phyloP scores from a whole-genome alignment of 129 eudicot genomes.

The Centaurea solstitialis region DNA sequence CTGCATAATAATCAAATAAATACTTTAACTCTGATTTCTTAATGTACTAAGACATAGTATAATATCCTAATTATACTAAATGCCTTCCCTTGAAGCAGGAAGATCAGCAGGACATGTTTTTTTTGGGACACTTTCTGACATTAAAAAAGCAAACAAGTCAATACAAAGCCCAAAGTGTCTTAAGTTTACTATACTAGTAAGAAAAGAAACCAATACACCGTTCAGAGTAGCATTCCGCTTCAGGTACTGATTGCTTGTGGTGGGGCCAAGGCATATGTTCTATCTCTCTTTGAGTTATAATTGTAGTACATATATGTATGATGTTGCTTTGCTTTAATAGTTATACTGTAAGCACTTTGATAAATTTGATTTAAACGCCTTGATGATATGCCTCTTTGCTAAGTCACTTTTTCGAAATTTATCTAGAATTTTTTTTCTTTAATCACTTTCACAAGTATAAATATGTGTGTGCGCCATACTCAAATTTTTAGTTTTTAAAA shows the following conservation, averaged over 20 bases:
- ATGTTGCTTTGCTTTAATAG: too few species aligned
- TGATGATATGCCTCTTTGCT: neutral
- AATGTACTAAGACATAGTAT: neutral
- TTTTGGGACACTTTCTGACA: neutral
- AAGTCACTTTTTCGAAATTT: neutral
- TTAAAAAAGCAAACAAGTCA: too few species aligned
- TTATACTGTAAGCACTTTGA: too few species aligned
- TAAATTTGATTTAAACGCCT: neutral
- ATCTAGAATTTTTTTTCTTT: neutral
- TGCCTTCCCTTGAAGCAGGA: neutral
- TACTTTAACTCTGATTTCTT: neutral
- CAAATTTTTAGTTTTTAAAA: neutral
- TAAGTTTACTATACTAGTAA: neutral
- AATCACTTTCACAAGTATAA: neutral
- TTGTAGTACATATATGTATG: neutral
- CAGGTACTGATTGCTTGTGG: neutral
- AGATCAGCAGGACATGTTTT: neutral
- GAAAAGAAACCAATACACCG: neutral
- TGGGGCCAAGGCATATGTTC: neutral
- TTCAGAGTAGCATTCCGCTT: neutral
- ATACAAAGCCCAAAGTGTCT: too few species aligned
- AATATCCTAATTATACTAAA: neutral
- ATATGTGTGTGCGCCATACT: neutral
- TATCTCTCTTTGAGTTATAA: neutral
- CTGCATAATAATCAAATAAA: conserved; percentile 36